phyloP scores from a whole-genome alignment of 805 yeast species.

The Clavispora vitiphila region DNA sequence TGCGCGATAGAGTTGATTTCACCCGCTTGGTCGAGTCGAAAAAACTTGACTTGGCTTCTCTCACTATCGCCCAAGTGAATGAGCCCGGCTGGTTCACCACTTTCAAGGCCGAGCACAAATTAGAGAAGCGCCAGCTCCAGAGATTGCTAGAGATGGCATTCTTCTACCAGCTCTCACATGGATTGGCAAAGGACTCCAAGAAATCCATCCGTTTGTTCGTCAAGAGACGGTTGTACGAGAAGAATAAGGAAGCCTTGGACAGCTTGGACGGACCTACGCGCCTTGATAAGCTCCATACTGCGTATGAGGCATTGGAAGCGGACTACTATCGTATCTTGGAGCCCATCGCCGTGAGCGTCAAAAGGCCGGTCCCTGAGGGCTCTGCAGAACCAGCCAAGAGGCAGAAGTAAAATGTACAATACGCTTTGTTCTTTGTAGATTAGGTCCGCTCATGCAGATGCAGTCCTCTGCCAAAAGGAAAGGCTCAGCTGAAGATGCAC shows the following conservation, averaged over 20 bases:
- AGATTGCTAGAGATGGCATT: constrained; percentile 74
- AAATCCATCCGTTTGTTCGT: constrained; percentile 53
- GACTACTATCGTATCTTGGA: constrained; percentile 62
- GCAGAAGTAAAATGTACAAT: not conserved
- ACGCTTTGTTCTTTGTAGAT: too few relatives aligned
- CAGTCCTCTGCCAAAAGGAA: too few relatives aligned
- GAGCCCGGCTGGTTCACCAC: constrained; percentile 34
- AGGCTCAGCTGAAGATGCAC: too few relatives aligned
- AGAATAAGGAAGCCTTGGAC: constrained; percentile 73
- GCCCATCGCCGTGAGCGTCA: constrained; percentile 16
- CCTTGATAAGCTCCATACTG: constrained; percentile 68
- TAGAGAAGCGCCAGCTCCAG: constrained; percentile 74
- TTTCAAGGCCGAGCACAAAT: constrained; percentile 42
- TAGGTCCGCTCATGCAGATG: too few relatives aligned
- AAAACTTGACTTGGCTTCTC: constrained; percentile 5
- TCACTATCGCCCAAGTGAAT: constrained; percentile 4
- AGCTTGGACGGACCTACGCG: constrained; percentile 62
- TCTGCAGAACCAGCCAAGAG: not conserved
- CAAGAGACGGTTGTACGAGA: constrained; percentile 68
- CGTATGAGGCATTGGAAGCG: constrained; percentile 61
- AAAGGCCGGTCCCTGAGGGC: constrained; percentile 1
- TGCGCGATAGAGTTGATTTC: constrained; percentile 80
- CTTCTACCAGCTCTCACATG: constrained; percentile 33
- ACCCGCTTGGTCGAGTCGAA: constrained; percentile 11
- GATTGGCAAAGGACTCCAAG: constrained; percentile 19